Conservation (phyloP, 805 yeast species). For the Wickerhamiella kazuoi region DNA sequence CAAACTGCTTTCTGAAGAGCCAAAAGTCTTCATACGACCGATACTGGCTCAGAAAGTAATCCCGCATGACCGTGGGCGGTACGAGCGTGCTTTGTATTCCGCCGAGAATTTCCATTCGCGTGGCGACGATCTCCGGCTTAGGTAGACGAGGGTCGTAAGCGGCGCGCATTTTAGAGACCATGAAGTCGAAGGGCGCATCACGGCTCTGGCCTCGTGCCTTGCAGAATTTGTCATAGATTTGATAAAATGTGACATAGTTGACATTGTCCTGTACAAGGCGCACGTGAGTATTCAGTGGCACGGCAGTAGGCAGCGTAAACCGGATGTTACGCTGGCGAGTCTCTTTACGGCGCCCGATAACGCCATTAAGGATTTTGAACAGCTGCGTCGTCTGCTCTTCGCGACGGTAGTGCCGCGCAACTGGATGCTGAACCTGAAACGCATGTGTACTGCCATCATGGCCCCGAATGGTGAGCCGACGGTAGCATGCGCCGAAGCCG, state of each 20-base stretch:
- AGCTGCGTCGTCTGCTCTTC: slow-evolving; percentile 89
- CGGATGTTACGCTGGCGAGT: slow-evolving; percentile 69
- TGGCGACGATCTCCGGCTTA: slow-evolving; percentile 75
- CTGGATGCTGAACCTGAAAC: slow-evolving; percentile 94
- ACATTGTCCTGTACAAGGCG: slow-evolving; percentile 75
- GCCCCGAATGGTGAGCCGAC: slow-evolving; percentile 76
- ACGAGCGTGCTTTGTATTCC: slow-evolving; percentile 78
- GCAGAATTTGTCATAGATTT: slow-evolving; percentile 77
- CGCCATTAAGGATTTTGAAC: slow-evolving; percentile 74
- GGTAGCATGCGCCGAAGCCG: slow-evolving; percentile 78
- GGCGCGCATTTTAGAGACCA: slow-evolving; percentile 69
- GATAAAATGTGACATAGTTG: slow-evolving; percentile 56
- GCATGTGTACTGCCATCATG: slow-evolving; percentile 84
- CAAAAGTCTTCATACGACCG: slow-evolving; percentile 84
- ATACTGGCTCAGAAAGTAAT: slow-evolving; percentile 54
- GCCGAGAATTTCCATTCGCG: slow-evolving; percentile 77
- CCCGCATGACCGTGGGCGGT: slow-evolving; percentile 67
- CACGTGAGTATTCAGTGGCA: slow-evolving; percentile 88
- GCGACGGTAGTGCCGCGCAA: slow-evolving; percentile 91
- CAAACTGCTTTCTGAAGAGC: slow-evolving; percentile 88
- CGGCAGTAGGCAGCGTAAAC: slow-evolving; percentile 77
- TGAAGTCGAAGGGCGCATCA: slow-evolving; percentile 80
- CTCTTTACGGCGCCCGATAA: slow-evolving; percentile 65
- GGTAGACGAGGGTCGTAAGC: slow-evolving; percentile 90
- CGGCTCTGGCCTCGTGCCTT: slow-evolving; percentile 50